Conservation (phyloP, 2,329 filamentous ascomycete species). For the Tolypocladium endophyticum region DNA sequence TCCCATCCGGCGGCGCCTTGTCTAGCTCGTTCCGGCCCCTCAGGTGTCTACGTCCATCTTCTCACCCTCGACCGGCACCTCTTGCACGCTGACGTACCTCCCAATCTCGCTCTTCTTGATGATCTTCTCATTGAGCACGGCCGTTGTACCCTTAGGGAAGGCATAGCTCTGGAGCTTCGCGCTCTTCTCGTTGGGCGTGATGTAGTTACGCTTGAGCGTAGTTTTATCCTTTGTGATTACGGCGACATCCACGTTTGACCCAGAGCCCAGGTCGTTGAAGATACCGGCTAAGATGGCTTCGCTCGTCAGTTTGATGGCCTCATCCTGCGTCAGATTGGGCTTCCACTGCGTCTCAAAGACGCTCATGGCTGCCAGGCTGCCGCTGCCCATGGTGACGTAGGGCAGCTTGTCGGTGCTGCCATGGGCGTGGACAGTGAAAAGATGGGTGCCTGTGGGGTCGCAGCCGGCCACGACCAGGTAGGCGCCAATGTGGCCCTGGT, state of each 20-base stretch:
- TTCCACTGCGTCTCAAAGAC: conserved; percentile 98
- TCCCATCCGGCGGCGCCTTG: not conserved
- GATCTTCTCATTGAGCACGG: conserved; percentile 89
- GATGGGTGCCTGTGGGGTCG: conserved; percentile 86
- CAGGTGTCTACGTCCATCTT: conserved; percentile 59
- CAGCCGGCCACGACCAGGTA: conserved; percentile 96
- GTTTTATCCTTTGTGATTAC: conserved; percentile 95
- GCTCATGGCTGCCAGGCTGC: conserved; percentile 92
- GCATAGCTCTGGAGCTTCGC: conserved; percentile 90
- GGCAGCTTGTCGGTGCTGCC: conserved; percentile 97
- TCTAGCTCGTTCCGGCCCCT: not conserved
- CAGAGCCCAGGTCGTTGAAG: conserved; percentile 95
- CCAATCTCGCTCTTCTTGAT: conserved; percentile 89
- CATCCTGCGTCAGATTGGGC: conserved; percentile 61
- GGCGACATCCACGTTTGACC: conserved; percentile 94
- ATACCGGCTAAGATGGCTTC: conserved; percentile 94
- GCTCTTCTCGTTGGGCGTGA: conserved; percentile 83
- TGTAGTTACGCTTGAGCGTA: conserved; percentile 82
- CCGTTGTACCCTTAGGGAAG: conserved; percentile 87
- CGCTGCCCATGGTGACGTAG: conserved; percentile 98
- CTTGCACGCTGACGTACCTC: conserved; percentile 87
- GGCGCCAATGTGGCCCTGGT: conserved; percentile 95
- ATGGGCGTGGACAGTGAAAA: conserved; percentile 98
- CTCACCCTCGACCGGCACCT: conserved; percentile 62
- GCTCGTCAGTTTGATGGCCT: conserved; percentile 70